A percentile compares a stretch with the other conserved stretches of the same genome.
These are phyloP conservation scores for Boehmeria nivea DNA, from an alignment of 306 rosid genomes.

Conservation along the genomic window DNA sequence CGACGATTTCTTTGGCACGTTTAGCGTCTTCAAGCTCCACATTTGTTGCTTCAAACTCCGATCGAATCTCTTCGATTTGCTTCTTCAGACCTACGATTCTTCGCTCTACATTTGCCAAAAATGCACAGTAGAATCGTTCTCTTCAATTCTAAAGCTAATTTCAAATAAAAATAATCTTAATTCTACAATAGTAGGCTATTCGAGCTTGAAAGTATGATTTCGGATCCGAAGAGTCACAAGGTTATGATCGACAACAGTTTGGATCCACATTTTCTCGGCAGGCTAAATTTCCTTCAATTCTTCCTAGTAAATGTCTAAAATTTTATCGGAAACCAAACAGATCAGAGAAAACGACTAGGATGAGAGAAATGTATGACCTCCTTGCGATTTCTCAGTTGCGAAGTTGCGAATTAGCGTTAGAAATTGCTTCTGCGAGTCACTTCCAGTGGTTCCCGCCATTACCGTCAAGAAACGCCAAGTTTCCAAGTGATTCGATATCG, in stretches of 20 bases:
- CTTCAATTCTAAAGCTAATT: neutral
- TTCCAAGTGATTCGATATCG: neutral
- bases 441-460: constrained; percentile 83
- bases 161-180: neutral
- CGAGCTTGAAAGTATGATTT: neutral
- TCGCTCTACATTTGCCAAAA: constrained; percentile 49
- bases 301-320: neutral
- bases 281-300: neutral
- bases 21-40: constrained; percentile 63
- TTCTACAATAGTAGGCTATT: neutral
- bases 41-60: constrained; percentile 38
- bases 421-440: constrained; percentile 56
- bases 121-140: neutral
- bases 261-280: neutral
- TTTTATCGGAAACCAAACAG: constrained; percentile 19
- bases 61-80: constrained; percentile 52
- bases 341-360: no score
- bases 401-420: constrained; percentile 54
- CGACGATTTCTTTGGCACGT: constrained; percentile 49
- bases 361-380: constrained; percentile 42
- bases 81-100: constrained; percentile 59
- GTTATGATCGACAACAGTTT: neutral
- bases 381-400: constrained; percentile 72
- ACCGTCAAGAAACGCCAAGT: neutral
- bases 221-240: neutral